Evolutionary conservation across 2,329 filamentous ascomycete genomes (phyloP).

Genomic region (Geosmithia morbida): DNA sequence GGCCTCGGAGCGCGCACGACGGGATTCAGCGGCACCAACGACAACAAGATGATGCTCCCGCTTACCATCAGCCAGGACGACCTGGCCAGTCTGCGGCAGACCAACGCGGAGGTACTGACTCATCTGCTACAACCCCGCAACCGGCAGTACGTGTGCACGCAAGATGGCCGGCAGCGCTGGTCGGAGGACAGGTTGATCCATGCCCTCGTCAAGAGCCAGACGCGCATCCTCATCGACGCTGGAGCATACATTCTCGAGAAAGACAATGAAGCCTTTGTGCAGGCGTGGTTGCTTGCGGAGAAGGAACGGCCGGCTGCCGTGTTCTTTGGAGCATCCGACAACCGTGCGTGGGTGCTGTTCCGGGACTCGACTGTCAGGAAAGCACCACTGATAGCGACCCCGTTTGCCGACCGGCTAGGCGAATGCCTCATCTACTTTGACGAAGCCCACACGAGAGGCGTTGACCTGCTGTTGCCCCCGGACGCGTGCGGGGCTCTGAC

Average conservation of each 20-base stretch:
- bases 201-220: constrained; percentile 7
- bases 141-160: constrained; percentile 19
- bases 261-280: constrained; percentile 33
- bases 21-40: constrained; percentile 61
- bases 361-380: neutral
- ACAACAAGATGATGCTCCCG: constrained; percentile 44
- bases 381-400: constrained; percentile 34
- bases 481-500: constrained; percentile 36
- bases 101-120: constrained; percentile 47
- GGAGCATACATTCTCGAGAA: constrained; percentile 51
- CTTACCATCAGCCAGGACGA: constrained; percentile 48
- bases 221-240: constrained; percentile 46
- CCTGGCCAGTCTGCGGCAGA: constrained; percentile 37
- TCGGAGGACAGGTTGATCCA: neutral
- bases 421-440: constrained; percentile 44
- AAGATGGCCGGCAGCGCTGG: neutral
- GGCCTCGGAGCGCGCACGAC: constrained; percentile 30
- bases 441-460: constrained; percentile 43
- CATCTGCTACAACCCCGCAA: constrained; percentile 41
- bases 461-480: constrained; percentile 39
- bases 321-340: constrained; percentile 42
- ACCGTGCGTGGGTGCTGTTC: constrained; percentile 20
- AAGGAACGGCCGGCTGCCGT: constrained; percentile 27
- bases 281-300: constrained; percentile 27
- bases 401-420: constrained; percentile 36